phyloP scores from a whole-genome alignment of 1,284 basidiomycete species.

The Gomphus sp. region DNA sequence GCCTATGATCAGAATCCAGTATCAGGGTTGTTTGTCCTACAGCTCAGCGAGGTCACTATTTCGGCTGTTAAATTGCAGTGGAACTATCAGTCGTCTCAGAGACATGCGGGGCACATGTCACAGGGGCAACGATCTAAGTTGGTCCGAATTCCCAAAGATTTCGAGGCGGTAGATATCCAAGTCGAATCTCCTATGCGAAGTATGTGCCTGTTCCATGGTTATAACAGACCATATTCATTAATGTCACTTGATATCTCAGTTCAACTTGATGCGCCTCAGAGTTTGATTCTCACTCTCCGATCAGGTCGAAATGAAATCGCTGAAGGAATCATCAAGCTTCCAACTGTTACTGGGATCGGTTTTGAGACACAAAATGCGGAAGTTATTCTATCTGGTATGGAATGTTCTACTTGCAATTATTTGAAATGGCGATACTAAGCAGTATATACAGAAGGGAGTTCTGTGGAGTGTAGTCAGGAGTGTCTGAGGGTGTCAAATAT shows the following conservation, averaged over 20 bases:
- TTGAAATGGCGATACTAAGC: not conserved
- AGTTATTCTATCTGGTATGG: constrained; percentile 31
- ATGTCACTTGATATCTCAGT: constrained; percentile 32
- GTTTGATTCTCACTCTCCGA: constrained; percentile 43
- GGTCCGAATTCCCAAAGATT: constrained; percentile 51
- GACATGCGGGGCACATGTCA: constrained; percentile 17
- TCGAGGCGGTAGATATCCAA: constrained; percentile 47
- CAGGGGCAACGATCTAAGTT: constrained; percentile 25
- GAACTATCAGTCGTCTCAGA: constrained; percentile 30
- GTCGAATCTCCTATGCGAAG: constrained; percentile 53
- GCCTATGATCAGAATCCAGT: constrained; percentile 45
- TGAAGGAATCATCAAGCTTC: constrained; percentile 42
- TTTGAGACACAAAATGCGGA: constrained; percentile 34
- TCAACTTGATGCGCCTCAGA: constrained; percentile 51
- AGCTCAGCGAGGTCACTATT: constrained; percentile 50
- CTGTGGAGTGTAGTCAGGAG: constrained; percentile 31
- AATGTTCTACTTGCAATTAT: not conserved
- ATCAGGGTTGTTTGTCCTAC: constrained; percentile 51
- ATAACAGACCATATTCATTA: constrained; percentile 1
- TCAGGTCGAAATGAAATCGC: constrained; percentile 58
- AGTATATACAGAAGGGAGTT: not conserved
- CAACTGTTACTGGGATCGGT: constrained; percentile 38
- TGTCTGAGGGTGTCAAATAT: constrained; percentile 40
- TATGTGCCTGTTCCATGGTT: constrained; percentile 24
- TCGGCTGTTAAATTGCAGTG: constrained; percentile 52